phyloP scores from a whole-genome alignment of 306 rosid species.

The Rosa lucieae region DNA sequence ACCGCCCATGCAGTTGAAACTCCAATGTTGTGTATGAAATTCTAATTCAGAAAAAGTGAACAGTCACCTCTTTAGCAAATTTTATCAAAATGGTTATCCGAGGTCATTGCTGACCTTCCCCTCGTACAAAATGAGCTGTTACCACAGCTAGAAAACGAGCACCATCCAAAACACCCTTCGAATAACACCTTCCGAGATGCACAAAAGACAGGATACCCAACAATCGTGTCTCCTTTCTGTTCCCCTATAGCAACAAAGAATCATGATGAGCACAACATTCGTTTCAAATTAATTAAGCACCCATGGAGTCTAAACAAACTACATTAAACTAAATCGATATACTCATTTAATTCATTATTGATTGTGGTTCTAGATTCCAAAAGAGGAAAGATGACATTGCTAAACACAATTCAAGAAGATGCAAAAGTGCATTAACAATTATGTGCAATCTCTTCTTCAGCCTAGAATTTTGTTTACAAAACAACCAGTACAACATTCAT shows the following conservation, averaged over 20 bases:
- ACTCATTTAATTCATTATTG: neutral
- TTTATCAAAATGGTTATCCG: conserved; percentile 94
- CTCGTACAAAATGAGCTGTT: conserved; percentile 96
- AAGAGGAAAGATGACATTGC: neutral
- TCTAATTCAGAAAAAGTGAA: neutral
- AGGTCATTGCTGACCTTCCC: conserved; percentile 95
- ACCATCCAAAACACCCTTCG: conserved; percentile 83
- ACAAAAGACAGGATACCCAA: conserved; percentile 89
- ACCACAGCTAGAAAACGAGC: conserved; percentile 98
- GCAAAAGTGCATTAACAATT: neutral
- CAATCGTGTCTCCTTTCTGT: conserved; percentile 90
- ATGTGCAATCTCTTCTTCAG: neutral
- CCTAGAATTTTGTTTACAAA: neutral
- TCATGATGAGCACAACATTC: conserved; percentile 18
- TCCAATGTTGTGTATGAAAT: neutral
- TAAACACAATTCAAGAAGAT: neutral
- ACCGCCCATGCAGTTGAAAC: neutral
- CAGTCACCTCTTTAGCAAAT: conserved; percentile 79
- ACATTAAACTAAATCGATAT: neutral
- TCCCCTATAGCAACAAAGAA: conserved; percentile 63
- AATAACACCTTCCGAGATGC: conserved; percentile 87
- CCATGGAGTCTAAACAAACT: conserved; percentile 8
- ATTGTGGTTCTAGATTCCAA: neutral
- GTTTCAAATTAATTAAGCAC: conserved; percentile 6
- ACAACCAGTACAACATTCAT: neutral